These are phyloP conservation scores for Pleurotus tuber-regium DNA, from an alignment of 768 basidiomycete genomes.

Conservation along the genomic window DNA sequence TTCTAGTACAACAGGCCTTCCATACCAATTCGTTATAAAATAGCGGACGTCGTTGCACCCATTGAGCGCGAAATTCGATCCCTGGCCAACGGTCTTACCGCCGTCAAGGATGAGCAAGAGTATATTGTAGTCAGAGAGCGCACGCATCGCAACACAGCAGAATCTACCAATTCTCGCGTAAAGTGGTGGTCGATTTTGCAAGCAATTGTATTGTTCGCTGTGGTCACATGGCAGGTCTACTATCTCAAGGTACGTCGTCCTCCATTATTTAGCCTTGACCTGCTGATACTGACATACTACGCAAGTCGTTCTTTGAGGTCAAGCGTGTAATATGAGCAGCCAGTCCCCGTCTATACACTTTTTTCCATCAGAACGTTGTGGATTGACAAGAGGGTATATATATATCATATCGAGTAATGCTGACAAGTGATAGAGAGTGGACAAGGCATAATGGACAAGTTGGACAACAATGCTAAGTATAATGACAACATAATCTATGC, in stretches of 20 bases:
- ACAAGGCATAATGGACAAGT: not conserved
- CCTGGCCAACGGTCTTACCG: conserved; percentile 73
- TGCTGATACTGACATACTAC: conserved; percentile 10
- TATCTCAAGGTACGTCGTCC: conserved; percentile 75
- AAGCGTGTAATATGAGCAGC: conserved; percentile 73
- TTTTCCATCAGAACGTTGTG: too few species aligned
- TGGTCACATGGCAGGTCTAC: conserved; percentile 97
- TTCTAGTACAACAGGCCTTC: not conserved
- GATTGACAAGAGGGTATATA: not conserved
- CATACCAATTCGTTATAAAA: not conserved
- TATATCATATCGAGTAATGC: not conserved
- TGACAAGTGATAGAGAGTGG: not conserved
- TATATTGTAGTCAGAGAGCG: conserved; percentile 95
- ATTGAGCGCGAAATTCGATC: conserved; percentile 94
- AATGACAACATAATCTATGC: conserved; percentile 9
- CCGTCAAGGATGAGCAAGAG: conserved; percentile 98
- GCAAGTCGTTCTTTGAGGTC: conserved; percentile 85
- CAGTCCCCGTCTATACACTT: not conserved
- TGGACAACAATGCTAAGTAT: conserved; percentile 5
- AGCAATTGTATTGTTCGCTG: conserved; percentile 78
- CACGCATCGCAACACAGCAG: conserved; percentile 91
- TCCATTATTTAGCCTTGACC: conserved; percentile 10
- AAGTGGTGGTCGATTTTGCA: conserved; percentile 99
- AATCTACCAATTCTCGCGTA: conserved; percentile 90
- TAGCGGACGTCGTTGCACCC: conserved; percentile 79